phyloP scores from a whole-genome alignment of 495 filamentous ascomycete species.

The Talaromyces trachyspermus region DNA sequence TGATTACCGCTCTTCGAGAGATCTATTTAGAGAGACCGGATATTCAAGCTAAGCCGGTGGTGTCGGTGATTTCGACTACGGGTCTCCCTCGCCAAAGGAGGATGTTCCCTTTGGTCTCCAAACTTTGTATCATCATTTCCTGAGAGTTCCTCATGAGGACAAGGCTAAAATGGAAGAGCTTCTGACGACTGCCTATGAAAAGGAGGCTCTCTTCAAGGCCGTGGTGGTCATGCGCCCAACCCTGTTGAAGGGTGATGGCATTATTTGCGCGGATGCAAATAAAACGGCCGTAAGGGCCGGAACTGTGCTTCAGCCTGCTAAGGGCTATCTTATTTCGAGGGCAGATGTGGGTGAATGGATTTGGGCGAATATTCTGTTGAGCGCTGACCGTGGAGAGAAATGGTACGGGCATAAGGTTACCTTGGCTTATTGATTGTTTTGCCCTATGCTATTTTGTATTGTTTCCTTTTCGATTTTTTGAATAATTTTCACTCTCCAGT shows the following conservation, averaged over 20 bases:
- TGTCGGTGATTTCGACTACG: constrained; percentile 21
- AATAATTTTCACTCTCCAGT: background rate
- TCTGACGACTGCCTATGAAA: constrained; percentile 8
- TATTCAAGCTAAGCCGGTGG: constrained; percentile 14
- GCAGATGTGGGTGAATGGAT: constrained; percentile 36
- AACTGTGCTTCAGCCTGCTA: constrained; percentile 23
- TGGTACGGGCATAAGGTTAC: constrained; percentile 33
- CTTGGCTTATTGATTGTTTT: constrained; percentile 23
- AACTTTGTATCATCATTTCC: constrained; percentile 26
- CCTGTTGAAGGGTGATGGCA: constrained; percentile 25
- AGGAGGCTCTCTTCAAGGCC: constrained; percentile 15
- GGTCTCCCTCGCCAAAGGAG: constrained; percentile 18
- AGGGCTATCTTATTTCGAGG: constrained; percentile 33
- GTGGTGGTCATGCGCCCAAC: constrained; percentile 29
- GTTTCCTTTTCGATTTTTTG: background rate
- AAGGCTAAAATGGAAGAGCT: constrained; percentile 33
- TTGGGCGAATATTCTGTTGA: constrained; percentile 29
- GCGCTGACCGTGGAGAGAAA: constrained; percentile 18
- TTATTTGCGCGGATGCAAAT: constrained; percentile 10
- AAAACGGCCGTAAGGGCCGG: constrained; percentile 23
- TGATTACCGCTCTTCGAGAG: constrained; percentile 22
- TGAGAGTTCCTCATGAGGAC: constrained; percentile 29
- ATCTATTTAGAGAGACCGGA: constrained; percentile 10
- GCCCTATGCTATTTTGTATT: constrained; percentile 13
- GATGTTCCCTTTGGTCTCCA: constrained; percentile 28